These are phyloP conservation scores for Cutaneotrichosporon spelunceum DNA, from an alignment of 1,284 basidiomycete genomes.

Conservation along the genomic window DNA sequence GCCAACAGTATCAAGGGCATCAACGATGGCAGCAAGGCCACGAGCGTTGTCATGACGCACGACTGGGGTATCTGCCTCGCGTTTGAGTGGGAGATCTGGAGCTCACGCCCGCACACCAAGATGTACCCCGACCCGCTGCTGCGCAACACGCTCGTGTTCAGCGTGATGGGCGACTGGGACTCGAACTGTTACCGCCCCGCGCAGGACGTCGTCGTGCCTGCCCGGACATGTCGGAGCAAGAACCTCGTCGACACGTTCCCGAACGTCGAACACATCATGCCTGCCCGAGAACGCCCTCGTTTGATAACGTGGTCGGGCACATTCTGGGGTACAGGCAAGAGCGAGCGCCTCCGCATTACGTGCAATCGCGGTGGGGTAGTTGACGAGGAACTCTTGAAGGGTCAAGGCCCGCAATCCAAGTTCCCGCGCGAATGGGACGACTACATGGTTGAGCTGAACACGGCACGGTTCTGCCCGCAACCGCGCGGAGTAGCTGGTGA, in stretches of 20 bases:
- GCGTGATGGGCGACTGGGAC: slow-evolving; percentile 51
- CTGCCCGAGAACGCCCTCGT: slow-evolving; percentile 37
- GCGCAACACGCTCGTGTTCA: slow-evolving; percentile 44
- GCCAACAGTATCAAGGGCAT: slow-evolving; percentile 42
- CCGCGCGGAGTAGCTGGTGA: slow-evolving; percentile 51
- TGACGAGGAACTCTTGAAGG: slow-evolving; percentile 39
- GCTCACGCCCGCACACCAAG: slow-evolving; percentile 27
- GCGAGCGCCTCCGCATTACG: slow-evolving; percentile 43
- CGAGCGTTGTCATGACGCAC: slow-evolving; percentile 52
- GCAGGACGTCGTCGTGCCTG: slow-evolving; percentile 51
- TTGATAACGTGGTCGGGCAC: slow-evolving; percentile 49
- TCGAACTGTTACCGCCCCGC: slow-evolving; percentile 49
- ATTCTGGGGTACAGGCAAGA: slow-evolving; percentile 51
- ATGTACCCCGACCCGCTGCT: slow-evolving; percentile 47
- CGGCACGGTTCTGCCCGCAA: slow-evolving; percentile 52
- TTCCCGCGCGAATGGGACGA: slow-evolving; percentile 40
- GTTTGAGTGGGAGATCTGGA: slow-evolving; percentile 52
- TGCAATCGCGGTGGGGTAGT: slow-evolving; percentile 46
- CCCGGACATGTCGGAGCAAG: slow-evolving; percentile 42
- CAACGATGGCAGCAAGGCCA: slow-evolving; percentile 33
- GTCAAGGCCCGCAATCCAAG: slow-evolving; percentile 39
- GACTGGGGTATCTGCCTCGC: slow-evolving; percentile 53
- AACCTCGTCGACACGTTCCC: slow-evolving; percentile 40
- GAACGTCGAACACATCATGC: slow-evolving; percentile 34
- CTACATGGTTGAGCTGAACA: slow-evolving; percentile 51